These are phyloP conservation scores for Manihot esculenta DNA, from an alignment of 441 rosid species.

Conservation along the genomic window DNA sequence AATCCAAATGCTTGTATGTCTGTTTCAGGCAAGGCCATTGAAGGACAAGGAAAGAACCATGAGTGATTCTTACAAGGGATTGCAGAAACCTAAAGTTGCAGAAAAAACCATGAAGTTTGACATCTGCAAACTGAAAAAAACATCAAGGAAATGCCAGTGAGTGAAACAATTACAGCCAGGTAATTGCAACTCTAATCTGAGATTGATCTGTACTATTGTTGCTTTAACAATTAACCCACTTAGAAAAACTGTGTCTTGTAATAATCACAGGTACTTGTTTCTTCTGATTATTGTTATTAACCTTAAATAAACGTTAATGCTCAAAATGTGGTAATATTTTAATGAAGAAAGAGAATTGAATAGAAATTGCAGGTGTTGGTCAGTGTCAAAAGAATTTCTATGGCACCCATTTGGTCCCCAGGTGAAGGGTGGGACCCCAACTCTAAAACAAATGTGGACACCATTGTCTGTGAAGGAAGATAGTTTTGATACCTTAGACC, in stretches of 20 bases:
- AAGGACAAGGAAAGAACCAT: slow-evolving; percentile 4
- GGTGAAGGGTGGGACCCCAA: slow-evolving; percentile 14
- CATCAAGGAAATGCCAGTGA: not conserved
- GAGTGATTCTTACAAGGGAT: not conserved
- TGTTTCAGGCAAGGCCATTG: not conserved
- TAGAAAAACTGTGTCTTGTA: no score
- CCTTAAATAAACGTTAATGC: no score
- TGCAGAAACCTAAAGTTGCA: not conserved
- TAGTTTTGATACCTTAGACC: not conserved
- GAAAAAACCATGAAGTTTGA: not conserved
- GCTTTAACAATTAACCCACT: not conserved
- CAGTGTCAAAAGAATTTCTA: slow-evolving; percentile 15
- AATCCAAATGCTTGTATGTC: slow-evolving; percentile 9
- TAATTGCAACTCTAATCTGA: not conserved
- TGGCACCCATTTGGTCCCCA: not conserved
- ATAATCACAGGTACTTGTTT: no score
- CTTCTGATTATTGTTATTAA: no score
- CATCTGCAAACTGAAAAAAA: not conserved
- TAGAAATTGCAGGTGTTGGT: not conserved
- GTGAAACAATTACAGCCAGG: not conserved
- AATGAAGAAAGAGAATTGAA: not conserved
- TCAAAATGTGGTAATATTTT: no score
- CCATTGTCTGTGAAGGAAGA: not conserved
- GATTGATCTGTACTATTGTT: not conserved
- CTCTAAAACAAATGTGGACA: slow-evolving; percentile 6